A percentile compares a stretch with the other conserved stretches of the same genome.
Evolutionary conservation across 1,284 basidiomycete species (phyloP).

Genomic region (Ustilago xerochloae): DNA sequence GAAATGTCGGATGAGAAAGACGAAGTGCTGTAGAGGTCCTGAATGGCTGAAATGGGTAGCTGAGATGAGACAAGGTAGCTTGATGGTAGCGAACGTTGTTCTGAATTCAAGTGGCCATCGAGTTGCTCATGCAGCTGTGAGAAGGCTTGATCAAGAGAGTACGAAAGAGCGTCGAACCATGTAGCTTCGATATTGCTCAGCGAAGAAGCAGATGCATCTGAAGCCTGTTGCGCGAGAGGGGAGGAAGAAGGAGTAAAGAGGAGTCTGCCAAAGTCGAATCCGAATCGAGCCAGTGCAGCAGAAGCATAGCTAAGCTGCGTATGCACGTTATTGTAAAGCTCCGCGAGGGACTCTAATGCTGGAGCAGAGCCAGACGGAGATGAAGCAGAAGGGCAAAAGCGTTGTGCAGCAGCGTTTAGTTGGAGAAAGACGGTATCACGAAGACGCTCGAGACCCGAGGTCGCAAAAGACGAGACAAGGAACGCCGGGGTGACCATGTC

Average conservation of each 20-base stretch:
- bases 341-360: constrained; percentile 26
- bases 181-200: constrained; percentile 19
- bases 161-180: constrained; percentile 22
- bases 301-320: constrained; percentile 47
- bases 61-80: constrained; percentile 21
- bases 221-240: not conserved
- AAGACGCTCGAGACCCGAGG: constrained; percentile 20
- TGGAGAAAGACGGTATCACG: constrained; percentile 18
- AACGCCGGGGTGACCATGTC: constrained; percentile 25
- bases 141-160: constrained; percentile 12
- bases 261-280: constrained; percentile 42
- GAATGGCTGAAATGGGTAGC: constrained; percentile 6
- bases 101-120: not conserved
- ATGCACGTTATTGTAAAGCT: constrained; percentile 28
- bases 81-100: constrained; percentile 2
- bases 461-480: constrained; percentile 39
- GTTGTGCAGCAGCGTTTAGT: constrained; percentile 5
- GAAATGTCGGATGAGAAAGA: not conserved
- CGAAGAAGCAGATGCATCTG: no score
- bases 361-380: no score
- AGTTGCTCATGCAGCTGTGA: constrained; percentile 6
- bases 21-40: constrained; percentile 13
- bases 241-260: constrained; percentile 8
- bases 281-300: constrained; percentile 33
- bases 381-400: not conserved